phyloP scores from a whole-genome alignment of 164 flowering plant species.

The Nymphaea colorata region DNA sequence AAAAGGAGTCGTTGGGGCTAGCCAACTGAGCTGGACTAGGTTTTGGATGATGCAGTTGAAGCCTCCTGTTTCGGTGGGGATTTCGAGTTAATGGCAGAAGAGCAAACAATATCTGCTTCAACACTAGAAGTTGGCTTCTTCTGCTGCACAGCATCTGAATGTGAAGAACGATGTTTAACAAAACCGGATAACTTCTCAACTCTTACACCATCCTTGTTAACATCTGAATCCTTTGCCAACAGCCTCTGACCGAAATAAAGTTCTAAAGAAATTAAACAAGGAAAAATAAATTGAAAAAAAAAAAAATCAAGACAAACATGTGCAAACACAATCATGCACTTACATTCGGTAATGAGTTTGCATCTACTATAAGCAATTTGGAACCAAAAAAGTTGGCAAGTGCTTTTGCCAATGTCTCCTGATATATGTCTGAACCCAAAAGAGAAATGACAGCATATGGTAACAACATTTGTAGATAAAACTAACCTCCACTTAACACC shows the following conservation, averaged over 20 bases:
- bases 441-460: neutral
- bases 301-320: neutral
- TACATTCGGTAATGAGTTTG: slow-evolving; percentile 71
- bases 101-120: slow-evolving; percentile 64
- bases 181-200: slow-evolving; percentile 35
- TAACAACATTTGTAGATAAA: neutral
- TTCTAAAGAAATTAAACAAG: neutral
- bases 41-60: slow-evolving; percentile 74
- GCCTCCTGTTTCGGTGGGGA: slow-evolving; percentile 59
- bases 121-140: slow-evolving; percentile 75
- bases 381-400: slow-evolving; percentile 78
- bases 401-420: slow-evolving; percentile 75
- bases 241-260: slow-evolving; percentile 11
- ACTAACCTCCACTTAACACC: neutral
- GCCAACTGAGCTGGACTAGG: no score
- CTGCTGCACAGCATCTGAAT: slow-evolving; percentile 25
- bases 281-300: neutral
- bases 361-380: slow-evolving; percentile 63
- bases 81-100: slow-evolving; percentile 42
- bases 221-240: slow-evolving; percentile 27
- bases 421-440: slow-evolving; percentile 96
- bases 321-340: slow-evolving; percentile 12
- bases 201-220: slow-evolving; percentile 42
- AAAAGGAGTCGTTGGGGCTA: no score
- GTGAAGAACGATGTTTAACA: slow-evolving; percentile 35